Evolutionary conservation across 2,329 filamentous ascomycete genomes (phyloP), one percentile per base, ranked within the genome.

Genomic region (Hypoxylon sp.): DNA sequence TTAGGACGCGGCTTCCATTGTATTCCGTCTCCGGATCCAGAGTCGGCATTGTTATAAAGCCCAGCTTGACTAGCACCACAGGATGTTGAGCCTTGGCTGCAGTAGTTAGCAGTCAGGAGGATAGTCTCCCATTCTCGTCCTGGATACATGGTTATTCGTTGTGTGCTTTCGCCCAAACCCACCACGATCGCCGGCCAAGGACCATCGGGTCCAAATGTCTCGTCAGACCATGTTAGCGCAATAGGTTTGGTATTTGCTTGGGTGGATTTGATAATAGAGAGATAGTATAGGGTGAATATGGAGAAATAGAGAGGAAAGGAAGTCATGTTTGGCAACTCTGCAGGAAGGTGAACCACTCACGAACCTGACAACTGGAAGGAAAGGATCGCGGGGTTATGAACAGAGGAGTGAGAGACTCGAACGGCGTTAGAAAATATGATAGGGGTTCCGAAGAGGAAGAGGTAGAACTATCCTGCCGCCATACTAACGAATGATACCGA

Each of bases 131-230:
- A 69, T 17, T 67, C 64, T 2, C 55, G 56, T 11, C 67, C 68
- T 2, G 68, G 67, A 41, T 63, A 70, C 16, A 71, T 25, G 9
- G 63, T 49, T 45, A 70, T 57, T 15, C 44, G 60, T 15, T 64
- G 59, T 27, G 58, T 44, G 12, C 13, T 42, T n/a, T n/a, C n/a
- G 17, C 63, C 62, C 12, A 67, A 6, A 5, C 48, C 63, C 12
- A 68, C 58, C 19, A 64, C 57, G 13, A 70, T 52, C 5, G 67
- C 67, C 6, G 63, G 62, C 69, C 69, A 71, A 5, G 69, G 70
- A 4, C 70, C 70, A 17, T 72, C 70, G 7, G 69, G 68, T 2
- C 69, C 69, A 45, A 62, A 69, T 2, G 55, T 62, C 12, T 46
- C 50, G 8, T 51, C 55, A 16, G 65, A 68, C 68, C 65, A 67